Conservation (phyloP, 768 basidiomycete genomes). For the Cystofilobasidium capitatum region DNA sequence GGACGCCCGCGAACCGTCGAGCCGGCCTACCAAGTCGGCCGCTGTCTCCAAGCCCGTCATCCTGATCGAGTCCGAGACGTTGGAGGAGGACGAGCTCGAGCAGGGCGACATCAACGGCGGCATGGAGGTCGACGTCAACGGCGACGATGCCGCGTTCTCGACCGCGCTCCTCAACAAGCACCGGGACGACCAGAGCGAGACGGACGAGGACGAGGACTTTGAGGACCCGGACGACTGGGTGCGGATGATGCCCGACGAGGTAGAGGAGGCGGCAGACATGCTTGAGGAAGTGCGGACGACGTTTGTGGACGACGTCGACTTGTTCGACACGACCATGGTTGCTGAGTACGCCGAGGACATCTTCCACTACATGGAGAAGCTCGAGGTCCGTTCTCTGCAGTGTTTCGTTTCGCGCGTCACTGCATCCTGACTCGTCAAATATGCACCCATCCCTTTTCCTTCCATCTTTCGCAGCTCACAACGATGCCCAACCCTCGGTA, state of each 20-base stretch:
- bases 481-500: constrained; percentile 88
- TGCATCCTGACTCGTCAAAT: not conserved
- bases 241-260: constrained; percentile 37
- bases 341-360: constrained; percentile 99
- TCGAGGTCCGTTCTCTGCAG: constrained; percentile 57
- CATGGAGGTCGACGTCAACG: constrained; percentile 25
- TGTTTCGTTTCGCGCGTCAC: not conserved
- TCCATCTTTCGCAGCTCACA: constrained; percentile 49
- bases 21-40: not conserved
- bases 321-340: constrained; percentile 84
- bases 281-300: no score
- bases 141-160: constrained; percentile 24
- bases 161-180: constrained; percentile 13
- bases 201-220: constrained; percentile 29
- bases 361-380: constrained; percentile 85
- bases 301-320: constrained; percentile 73
- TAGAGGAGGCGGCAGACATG: constrained; percentile 41
- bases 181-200: constrained; percentile 7
- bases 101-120: not conserved
- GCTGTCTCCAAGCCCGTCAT: constrained; percentile 19
- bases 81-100: constrained; percentile 22
- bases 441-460: not conserved
- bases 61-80: constrained; percentile 12
- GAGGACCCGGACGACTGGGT: constrained; percentile 44
- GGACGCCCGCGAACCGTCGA: constrained; percentile 2